Evolutionary conservation across 1,284 basidiomycete genomes (phyloP), one percentile per base, ranked within the genome.

Genomic region (Kalmanozyma brasiliensis): DNA sequence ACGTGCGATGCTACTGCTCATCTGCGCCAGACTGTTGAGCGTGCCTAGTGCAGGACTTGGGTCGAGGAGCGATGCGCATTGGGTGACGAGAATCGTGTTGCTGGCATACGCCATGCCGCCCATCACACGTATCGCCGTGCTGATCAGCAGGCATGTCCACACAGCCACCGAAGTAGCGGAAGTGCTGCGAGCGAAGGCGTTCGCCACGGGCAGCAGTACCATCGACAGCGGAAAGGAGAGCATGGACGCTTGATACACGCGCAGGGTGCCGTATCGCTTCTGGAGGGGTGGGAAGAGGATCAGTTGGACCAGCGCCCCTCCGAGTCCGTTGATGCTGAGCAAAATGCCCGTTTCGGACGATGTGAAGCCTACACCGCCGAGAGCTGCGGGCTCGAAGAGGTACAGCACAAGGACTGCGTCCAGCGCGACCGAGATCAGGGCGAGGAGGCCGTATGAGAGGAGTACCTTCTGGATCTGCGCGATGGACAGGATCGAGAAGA

Each of bases 281-380:
- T 84, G 83, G 0, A 84, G 57, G 0, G 79, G 74, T 5, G 83
- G 80, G 72, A 84, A 84, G 16, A 83, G 52, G 45, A 82, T 43
- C 14, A 84, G 52, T 46, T 83, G 82, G 23, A 75, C 66, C 1
- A 71, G 29, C 10, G 79, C 77, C 8, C 80, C 76, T 2, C 76
- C 52, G 5, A 82, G 44, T 30, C 82, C 81, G 19, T 74, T 73
- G 48, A 74, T 60, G 32, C 69, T 63, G 37, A 84, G 72, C 3
- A 82, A 26, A 17, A 61, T 41, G 4, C 74, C 74, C 8, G 73
- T 77, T 16, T 64, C 30, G 16, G 51, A 34, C 8, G 61, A 57
- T n/a, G 48, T 37, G 42, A 74, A 73, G 0, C 48, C 37, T 2
- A 77, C 57, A 0, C 74, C 74, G 29, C 74, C 74, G 5, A 74